Conservation (phyloP, 129 eudicot species). For the Helianthus tuberosus region DNA sequence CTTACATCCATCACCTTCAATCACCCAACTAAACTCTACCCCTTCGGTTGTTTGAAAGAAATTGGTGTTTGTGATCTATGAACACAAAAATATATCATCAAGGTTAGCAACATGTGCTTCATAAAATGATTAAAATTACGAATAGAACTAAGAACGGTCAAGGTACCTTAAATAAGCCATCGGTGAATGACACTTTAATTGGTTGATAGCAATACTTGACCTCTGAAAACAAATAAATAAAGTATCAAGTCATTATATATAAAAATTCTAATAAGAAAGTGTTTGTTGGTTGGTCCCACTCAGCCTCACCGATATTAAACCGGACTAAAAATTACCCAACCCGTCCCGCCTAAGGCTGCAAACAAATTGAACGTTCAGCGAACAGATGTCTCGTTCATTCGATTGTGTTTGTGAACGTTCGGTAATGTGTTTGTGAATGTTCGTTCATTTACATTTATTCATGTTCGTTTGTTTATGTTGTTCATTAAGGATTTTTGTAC, state of each 20-base stretch:
- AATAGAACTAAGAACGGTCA: constrained; percentile 9
- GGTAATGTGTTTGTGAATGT: too few relatives aligned
- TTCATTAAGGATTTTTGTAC: too few relatives aligned
- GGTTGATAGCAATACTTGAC: constrained; percentile 93
- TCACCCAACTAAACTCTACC: constrained; percentile 63
- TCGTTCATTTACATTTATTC: too few relatives aligned
- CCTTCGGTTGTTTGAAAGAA: constrained; percentile 71
- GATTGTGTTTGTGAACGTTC: too few relatives aligned
- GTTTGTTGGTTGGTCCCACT: not conserved
- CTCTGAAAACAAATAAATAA: constrained; percentile 56
- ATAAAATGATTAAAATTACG: constrained; percentile 15
- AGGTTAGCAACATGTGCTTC: constrained; percentile 21
- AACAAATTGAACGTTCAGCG: too few relatives aligned
- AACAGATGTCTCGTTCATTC: too few relatives aligned
- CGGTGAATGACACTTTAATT: constrained; percentile 61
- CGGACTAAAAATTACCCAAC: too few relatives aligned
- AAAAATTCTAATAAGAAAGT: not conserved
- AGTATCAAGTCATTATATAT: not conserved
- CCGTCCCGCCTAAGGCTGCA: too few relatives aligned
- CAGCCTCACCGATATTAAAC: not conserved
- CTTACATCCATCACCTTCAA: constrained; percentile 84
- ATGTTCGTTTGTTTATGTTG: too few relatives aligned
- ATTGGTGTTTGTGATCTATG: constrained; percentile 70
- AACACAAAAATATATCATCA: constrained; percentile 15
- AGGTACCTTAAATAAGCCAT: constrained; percentile 70